These are phyloP conservation scores for Abrus precatorius DNA, from an alignment of 306 rosid genomes.

Conservation along the genomic window DNA sequence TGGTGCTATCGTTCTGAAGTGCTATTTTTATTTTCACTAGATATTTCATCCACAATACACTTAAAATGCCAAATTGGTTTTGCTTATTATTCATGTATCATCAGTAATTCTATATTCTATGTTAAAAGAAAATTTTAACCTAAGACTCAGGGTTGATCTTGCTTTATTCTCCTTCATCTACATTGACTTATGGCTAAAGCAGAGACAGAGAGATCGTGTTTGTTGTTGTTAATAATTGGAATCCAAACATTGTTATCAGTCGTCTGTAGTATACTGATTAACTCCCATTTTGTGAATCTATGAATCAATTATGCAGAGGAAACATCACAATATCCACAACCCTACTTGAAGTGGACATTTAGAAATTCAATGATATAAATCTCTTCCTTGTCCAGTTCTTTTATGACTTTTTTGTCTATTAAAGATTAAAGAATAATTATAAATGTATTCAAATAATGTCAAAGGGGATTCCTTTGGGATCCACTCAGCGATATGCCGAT, in stretches of 20 bases:
- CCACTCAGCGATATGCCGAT: not conserved
- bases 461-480: conserved; percentile 34
- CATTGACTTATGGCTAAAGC: not conserved
- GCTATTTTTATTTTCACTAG: not conserved
- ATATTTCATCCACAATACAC: not conserved
- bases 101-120: not conserved
- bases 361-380: conserved; percentile 27
- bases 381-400: conserved; percentile 4
- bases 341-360: conserved; percentile 19
- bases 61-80: not conserved
- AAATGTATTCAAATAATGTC: conserved; percentile 10
- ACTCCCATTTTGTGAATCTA: conserved; percentile 9
- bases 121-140: not conserved
- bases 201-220: not conserved
- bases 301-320: conserved; percentile 28
- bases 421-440: not conserved
- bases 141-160: not conserved
- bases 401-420: conserved; percentile 6
- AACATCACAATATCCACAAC: conserved; percentile 7
- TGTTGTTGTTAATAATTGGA: not conserved
- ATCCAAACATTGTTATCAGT: conserved; percentile 8
- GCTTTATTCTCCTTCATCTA: not conserved
- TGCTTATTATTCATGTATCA: not conserved
- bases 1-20: conserved; percentile 6
- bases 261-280: not conserved